phyloP scores from a whole-genome alignment of 306 rosid species.

The Corylus americana region DNA sequence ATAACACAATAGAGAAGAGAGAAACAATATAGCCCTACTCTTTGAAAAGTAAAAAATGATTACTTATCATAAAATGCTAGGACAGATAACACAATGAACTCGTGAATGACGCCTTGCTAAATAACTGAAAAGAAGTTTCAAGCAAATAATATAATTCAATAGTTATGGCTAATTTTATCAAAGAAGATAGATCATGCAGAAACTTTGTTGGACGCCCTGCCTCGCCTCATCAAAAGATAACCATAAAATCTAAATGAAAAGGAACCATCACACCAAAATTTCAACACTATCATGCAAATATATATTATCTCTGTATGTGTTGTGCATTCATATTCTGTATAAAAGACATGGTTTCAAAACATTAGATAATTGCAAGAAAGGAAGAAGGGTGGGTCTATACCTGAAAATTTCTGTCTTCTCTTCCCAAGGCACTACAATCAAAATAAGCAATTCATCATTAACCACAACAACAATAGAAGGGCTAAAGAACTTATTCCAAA shows the following conservation, averaged over 20 bases:
- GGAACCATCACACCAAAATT: not conserved
- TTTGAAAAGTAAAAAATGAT: not conserved
- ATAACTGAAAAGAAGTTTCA: not conserved
- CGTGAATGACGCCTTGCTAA: not conserved
- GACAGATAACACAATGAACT: not conserved
- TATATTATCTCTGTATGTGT: not conserved
- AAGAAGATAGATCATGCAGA: not conserved
- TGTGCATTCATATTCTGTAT: conserved; percentile 1
- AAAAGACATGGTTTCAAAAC: not conserved
- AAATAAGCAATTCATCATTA: not conserved
- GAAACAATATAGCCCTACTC: not conserved
- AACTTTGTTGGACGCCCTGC: not conserved
- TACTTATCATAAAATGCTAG: not conserved
- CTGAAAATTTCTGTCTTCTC: conserved; percentile 4
- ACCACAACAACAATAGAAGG: conserved; percentile 4
- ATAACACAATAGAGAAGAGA: not conserved
- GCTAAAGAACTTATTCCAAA: not conserved
- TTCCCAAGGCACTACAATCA: conserved; percentile 25
- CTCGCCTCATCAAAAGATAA: not conserved
- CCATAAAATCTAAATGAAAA: not conserved
- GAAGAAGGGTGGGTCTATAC: conserved; percentile 2
- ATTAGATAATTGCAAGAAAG: not conserved
- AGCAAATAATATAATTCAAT: not conserved
- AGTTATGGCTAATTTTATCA: not conserved
- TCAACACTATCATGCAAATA: not conserved